These are phyloP conservation scores for Saccharomycopsis microspora DNA, from an alignment of 805 yeast species.

Conservation along the genomic window DNA sequence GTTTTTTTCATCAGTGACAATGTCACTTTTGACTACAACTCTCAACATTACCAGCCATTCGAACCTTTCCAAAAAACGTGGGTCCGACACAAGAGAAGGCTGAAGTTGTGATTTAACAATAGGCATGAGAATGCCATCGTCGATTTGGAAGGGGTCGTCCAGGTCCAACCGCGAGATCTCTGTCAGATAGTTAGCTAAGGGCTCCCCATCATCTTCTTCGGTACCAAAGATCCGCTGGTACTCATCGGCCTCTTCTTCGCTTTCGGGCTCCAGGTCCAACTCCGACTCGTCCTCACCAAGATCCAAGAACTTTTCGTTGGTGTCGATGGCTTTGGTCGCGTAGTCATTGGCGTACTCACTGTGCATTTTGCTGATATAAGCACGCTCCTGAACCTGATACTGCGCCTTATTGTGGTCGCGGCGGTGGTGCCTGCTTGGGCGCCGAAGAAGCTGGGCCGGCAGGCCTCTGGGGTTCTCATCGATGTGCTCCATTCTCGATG, in stretches of 20 bases:
- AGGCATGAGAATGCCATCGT: slow-evolving; percentile 24
- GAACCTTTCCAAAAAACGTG: slow-evolving; percentile 54
- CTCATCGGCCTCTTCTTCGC: slow-evolving; percentile 19
- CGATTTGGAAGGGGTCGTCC: slow-evolving; percentile 34
- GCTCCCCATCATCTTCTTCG: slow-evolving; percentile 24
- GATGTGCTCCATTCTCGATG: too few species aligned
- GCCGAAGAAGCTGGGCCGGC: too few species aligned
- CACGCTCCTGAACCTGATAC: slow-evolving; percentile 43
- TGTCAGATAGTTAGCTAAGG: too few species aligned
- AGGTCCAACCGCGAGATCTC: slow-evolving; percentile 16
- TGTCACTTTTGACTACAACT: slow-evolving; percentile 89
- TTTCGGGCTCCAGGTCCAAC: slow-evolving; percentile 17
- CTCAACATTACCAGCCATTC: slow-evolving; percentile 96
- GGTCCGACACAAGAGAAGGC: slow-evolving; percentile 21
- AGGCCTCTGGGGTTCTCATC: too few species aligned
- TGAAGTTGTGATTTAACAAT: slow-evolving; percentile 16
- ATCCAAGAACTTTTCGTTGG: slow-evolving; percentile 20
- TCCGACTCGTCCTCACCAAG: slow-evolving; percentile 7
- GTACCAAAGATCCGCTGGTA: slow-evolving; percentile 18
- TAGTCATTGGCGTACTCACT: slow-evolving; percentile 58
- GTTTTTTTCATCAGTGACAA: slow-evolving; percentile 81
- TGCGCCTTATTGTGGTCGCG: slow-evolving; percentile 17
- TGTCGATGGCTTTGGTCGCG: slow-evolving; percentile 51
- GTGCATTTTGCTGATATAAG: slow-evolving; percentile 50
- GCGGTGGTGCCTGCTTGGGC: too few species aligned